Base-by-base conservation (phyloP, 169 alveolate species). In the Plasmodium malariae region DNA sequence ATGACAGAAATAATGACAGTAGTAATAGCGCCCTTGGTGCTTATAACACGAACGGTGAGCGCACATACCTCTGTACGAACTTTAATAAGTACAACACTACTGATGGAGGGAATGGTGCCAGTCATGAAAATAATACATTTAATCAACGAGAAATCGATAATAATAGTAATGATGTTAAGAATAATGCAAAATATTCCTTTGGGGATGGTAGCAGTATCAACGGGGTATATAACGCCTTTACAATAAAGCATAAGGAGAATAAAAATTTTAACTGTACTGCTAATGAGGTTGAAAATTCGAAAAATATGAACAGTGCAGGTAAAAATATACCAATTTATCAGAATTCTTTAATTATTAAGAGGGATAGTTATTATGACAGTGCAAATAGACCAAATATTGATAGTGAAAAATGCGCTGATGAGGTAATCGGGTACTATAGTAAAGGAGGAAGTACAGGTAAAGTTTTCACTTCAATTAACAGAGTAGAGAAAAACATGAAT, bases 181-280 rank as follows among this genome's bases (percentile, higher is more conserved):
- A 19, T 11, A 34, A 11, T 9, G 9, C 62, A 5, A 11, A 34
- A n/a, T n/a, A n/a, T n/a, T n/a, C n/a, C n/a, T n/a, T n/a, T 12
- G 55, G 5, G 19, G 87, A 34, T 59, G 36, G 11, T 24, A 48
- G 59, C n/a, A 45, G 48, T 26, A 28, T 17, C 4, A 30, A 36
- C 21, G 54, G 36, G 45, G 17, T 60, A n/a, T 1, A 60, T 19
- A n/a, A 24, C 3, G 70, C 45, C 9, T 5, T n/a, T n/a, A 19
- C 57, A 19, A 37, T 32, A 37, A 48, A 48, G 12, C 40, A 26
- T 67, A 67, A 67, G 34, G 74, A 67, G 17, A 21, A 67, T 24
- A 12, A 49, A 17, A 32, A 26, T 5, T 55, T n/a, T 17, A 40
- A 21, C 7, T 49, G 30, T 30, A 11, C 55, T 45, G 1, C 4